Evolutionary conservation across 306 rosid genomes (phyloP).

Genomic region (Gillenia trifoliata): DNA sequence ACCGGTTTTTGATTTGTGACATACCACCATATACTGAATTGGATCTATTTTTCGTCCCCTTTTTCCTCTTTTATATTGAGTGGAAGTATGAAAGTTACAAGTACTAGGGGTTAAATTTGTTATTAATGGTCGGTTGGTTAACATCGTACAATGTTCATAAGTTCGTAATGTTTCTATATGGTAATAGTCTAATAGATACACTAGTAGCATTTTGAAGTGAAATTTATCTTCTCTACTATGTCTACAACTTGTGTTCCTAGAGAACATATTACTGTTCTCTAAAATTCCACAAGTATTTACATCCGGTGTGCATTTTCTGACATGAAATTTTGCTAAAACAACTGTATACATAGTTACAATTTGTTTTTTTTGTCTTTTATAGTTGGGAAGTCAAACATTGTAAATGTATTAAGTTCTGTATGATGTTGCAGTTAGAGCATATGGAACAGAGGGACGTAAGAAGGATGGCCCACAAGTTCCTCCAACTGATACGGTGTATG

Average conservation of each 20-base stretch:
- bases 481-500: constrained; percentile 62
- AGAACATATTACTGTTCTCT: neutral
- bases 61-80: neutral
- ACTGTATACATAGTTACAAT: no score
- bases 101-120: neutral
- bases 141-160: neutral
- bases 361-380: neutral
- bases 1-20: no score
- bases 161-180: neutral
- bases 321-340: neutral
- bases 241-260: neutral
- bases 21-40: no score
- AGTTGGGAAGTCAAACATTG: constrained; percentile 5
- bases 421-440: constrained; percentile 61
- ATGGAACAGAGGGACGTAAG: constrained; percentile 77
- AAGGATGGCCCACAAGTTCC: constrained; percentile 67
- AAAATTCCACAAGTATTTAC: no score
- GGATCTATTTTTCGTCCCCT: neutral
- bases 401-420: constrained; percentile 6
- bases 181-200: neutral
- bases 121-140: neutral
- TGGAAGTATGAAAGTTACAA: neutral
- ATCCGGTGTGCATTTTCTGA: neutral
- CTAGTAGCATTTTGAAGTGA: neutral
- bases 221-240: neutral